Evolutionary conservation across 176 grass and related monocot genomes (phyloP), one percentile per base, ranked within the genome.

Genomic region (Hsuehochloa calcarea): DNA sequence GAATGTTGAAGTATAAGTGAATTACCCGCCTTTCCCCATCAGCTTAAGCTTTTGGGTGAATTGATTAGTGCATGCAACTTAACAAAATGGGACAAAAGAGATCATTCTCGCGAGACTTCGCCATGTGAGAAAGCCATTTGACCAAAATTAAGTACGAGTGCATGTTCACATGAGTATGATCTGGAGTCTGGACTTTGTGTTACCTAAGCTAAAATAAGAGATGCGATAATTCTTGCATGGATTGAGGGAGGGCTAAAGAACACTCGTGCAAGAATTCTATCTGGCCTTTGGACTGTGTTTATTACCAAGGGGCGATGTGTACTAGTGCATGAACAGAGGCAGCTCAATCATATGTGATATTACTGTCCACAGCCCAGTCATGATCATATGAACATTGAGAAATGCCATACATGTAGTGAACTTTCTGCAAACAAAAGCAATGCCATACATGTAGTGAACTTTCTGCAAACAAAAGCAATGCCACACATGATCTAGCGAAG

Each of bases 121-220:
- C 35, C 78, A 71, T 86, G 83, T 72, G 83, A 77, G 35, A 40
- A 26, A 46, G 12, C 45, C 46, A 65, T 86, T 72, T 82, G 72
- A 77, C 78, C 72, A 56, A 82, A 82, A 65, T 77, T 70, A 40
- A 74, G n/a, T 50, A 65, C 8, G 7, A 43, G 34, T 14, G 25
- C 16, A 22, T 51, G 46, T 43, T 22, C 39, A 68, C 7, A 59
- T 67, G 38, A 19, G 69, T 67, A 40, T 2, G n/a, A 66, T 64
- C 35, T 34, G 1, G 49, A 37, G 58, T 64, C 35, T 34, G 1
- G 49, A 37, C 74, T 68, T 80, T 58, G 38, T 25, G 50, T 60
- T n/a, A 64, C 31, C 80, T 69, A 70, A 75, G 19, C 7, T 56
- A 61, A 52, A 40, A 41, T 19, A 43, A 63, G 45, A 65, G 13